phyloP scores from a whole-genome alignment of 257 asterid genomes.

The Linaria vulgaris region DNA sequence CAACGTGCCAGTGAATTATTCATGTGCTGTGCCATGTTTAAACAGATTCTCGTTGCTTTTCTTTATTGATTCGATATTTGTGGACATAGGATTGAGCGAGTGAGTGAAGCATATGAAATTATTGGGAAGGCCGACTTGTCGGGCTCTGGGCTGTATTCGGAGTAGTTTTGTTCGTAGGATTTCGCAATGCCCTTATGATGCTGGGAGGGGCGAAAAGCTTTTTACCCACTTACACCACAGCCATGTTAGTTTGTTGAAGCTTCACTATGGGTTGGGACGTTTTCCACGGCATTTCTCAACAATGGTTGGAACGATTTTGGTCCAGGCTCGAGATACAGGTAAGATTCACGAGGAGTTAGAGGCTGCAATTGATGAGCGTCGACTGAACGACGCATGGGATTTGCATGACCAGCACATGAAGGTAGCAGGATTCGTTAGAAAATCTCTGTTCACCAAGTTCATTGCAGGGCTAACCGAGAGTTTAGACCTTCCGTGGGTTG shows the following conservation, averaged over 20 bases:
- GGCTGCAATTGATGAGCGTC: conserved; percentile 49
- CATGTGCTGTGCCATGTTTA: neutral
- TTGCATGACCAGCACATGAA: conserved; percentile 72
- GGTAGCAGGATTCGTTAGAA: conserved; percentile 78
- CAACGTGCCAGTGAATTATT: conserved; percentile 13
- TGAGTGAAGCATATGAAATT: conserved; percentile 37
- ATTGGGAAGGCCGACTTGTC: conserved; percentile 35
- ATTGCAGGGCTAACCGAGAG: conserved; percentile 51
- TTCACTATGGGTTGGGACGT: conserved; percentile 22
- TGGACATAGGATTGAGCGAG: neutral
- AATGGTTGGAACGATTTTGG: conserved; percentile 56
- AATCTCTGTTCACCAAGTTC: conserved; percentile 59
- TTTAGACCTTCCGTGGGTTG: conserved; percentile 52
- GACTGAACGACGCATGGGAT: conserved; percentile 68
- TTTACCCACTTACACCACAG: conserved; percentile 22
- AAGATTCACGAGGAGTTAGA: conserved; percentile 72
- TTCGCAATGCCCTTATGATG: conserved; percentile 23
- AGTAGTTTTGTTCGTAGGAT: conserved; percentile 30
- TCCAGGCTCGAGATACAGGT: conserved; percentile 86
- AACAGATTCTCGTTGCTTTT: neutral
- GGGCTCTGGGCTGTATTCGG: conserved; percentile 24
- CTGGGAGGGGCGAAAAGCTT: conserved; percentile 27
- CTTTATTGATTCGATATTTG: neutral
- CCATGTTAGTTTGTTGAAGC: conserved; percentile 18
- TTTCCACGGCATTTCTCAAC: conserved; percentile 46